A percentile compares a stretch with the other conserved stretches of the same genome.
These are phyloP conservation scores for Pythium dissimile DNA, from an alignment of 352 stramenopile genomes.

Conservation along the genomic window DNA sequence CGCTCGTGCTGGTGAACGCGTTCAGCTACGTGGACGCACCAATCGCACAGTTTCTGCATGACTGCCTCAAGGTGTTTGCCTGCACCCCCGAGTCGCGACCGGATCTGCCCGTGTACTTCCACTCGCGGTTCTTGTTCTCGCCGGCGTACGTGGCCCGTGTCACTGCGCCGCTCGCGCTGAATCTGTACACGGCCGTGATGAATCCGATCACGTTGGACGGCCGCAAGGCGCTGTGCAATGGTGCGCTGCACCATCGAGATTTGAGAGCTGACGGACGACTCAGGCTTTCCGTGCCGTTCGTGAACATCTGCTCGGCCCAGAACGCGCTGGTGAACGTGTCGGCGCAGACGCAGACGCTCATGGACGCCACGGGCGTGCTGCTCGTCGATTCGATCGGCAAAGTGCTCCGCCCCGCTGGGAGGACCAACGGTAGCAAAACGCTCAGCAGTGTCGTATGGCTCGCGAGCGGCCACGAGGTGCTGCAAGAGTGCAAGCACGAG, in stretches of 20 bases:
- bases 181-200: constrained; percentile 94
- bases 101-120: constrained; percentile 95
- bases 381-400: constrained; percentile 83
- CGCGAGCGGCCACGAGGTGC: constrained; percentile 90
- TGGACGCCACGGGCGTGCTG: constrained; percentile 27
- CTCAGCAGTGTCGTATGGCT: constrained; percentile 78
- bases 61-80: constrained; percentile 93
- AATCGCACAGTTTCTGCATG: constrained; percentile 92
- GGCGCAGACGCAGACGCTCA: constrained; percentile 73
- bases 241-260: constrained; percentile 84
- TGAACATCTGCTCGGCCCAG: constrained; percentile 87
- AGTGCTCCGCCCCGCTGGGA: constrained; percentile 34
- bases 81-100: constrained; percentile 88
- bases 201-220: constrained; percentile 93
- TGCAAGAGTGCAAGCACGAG: constrained; percentile 91
- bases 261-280: constrained; percentile 43
- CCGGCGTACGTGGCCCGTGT: constrained; percentile 89
- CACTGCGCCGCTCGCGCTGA: constrained; percentile 92
- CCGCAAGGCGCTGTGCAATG: constrained; percentile 86
- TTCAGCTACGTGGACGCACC: constrained; percentile 89
- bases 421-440: constrained; percentile 11
- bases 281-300: constrained; percentile 68
- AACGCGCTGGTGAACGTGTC: constrained; percentile 82
- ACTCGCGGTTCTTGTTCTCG: constrained; percentile 93
- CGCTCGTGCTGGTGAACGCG: constrained; percentile 87